Evolutionary conservation across 140 eudicot genomes (phyloP).

Genomic region (Oenanthe javanica): DNA sequence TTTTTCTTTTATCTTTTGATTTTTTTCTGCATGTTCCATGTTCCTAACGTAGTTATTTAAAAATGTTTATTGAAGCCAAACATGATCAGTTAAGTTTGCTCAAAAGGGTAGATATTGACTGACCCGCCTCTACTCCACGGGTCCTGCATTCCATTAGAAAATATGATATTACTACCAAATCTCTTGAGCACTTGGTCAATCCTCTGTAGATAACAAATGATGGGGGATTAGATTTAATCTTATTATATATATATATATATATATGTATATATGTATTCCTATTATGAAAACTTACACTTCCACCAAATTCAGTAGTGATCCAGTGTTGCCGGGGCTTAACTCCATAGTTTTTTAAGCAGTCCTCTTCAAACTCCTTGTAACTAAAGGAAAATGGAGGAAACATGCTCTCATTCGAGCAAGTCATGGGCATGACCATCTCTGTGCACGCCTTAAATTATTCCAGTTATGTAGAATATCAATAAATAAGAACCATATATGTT

Average conservation of each 20-base stretch:
- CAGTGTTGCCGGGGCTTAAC: conserved; percentile 42
- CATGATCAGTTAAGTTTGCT: not conserved
- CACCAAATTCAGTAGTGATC: conserved; percentile 54
- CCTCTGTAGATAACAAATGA: conserved; percentile 15
- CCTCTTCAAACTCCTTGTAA: conserved; percentile 28
- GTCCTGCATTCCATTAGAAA: conserved; percentile 47
- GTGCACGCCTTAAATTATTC: conserved; percentile 34
- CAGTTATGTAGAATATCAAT: not conserved
- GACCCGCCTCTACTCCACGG: conserved; percentile 62
- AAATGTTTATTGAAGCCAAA: not conserved
- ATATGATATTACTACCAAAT: conserved; percentile 44
- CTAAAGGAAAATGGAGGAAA: conserved; percentile 38
- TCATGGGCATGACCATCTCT: conserved; percentile 53
- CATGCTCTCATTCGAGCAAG: conserved; percentile 40
- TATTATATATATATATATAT: too few species aligned
- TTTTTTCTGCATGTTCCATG: not conserved
- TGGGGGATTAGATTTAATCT: not conserved
- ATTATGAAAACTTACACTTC: conserved; percentile 17
- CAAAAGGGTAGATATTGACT: conserved; percentile 8
- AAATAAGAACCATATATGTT: not conserved
- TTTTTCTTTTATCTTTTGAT: not conserved
- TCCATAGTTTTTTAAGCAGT: conserved; percentile 24
- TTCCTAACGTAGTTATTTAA: not conserved
- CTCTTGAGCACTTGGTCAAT: conserved; percentile 38
- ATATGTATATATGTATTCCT: too few species aligned